phyloP scores from a whole-genome alignment of 805 yeast genomes.

The Saturnispora gosingensis region DNA sequence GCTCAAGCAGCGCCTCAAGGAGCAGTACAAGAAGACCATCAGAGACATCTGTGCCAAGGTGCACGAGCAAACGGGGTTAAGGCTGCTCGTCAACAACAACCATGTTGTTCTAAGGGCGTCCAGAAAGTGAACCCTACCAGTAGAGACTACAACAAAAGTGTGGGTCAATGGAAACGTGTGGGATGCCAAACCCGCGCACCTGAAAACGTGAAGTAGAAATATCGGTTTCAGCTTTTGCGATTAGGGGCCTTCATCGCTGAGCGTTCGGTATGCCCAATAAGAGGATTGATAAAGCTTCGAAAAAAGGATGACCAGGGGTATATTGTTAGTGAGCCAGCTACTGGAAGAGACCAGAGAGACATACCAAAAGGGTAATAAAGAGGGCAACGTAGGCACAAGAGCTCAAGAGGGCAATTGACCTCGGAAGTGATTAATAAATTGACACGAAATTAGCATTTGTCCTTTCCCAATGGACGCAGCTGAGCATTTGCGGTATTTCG shows the following conservation, averaged over 20 bases:
- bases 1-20: background rate
- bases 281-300: background rate
- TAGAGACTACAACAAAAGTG: too few species aligned
- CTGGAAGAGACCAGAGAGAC: background rate
- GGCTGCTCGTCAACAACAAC: background rate
- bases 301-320: background rate
- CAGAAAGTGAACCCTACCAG: background rate
- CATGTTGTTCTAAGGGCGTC: background rate
- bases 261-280: background rate
- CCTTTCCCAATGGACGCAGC: background rate
- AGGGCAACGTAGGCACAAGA: background rate
- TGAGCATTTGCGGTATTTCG: background rate
- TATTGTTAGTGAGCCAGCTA: background rate
- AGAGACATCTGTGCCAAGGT: background rate
- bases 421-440: background rate
- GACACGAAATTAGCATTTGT: background rate
- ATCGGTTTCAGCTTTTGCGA: background rate
- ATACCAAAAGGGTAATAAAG: background rate
- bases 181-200: background rate
- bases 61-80: background rate
- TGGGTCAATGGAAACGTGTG: background rate
- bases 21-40: background rate
- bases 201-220: too few species aligned
- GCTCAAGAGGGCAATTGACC: background rate
- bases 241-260: background rate